phyloP scores from a whole-genome alignment of 108 stramenopile genomes.

The Fistulifera solaris region DNA sequence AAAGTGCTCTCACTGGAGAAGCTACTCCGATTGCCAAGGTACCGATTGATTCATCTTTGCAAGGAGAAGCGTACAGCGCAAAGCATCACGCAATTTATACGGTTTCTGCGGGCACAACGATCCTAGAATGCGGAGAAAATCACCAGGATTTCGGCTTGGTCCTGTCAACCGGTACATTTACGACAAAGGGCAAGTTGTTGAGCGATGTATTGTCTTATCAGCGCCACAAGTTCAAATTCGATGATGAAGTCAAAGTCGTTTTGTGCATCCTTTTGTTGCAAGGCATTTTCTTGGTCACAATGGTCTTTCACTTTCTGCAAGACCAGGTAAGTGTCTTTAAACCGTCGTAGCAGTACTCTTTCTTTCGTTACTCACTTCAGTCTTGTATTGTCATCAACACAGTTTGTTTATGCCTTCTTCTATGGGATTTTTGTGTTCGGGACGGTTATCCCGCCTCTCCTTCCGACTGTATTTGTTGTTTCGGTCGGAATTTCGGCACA shows the following conservation, averaged over 20 bases:
- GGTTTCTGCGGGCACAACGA: conserved; percentile 50
- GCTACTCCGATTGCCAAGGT: conserved; percentile 45
- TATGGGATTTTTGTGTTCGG: conserved; percentile 34
- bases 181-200: conserved; percentile 50
- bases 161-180: conserved; percentile 44
- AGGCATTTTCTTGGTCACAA: conserved; percentile 29
- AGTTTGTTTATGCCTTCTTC: conserved; percentile 37
- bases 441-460: conserved; percentile 37
- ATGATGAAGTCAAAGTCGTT: conserved; percentile 47
- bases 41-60: conserved; percentile 25
- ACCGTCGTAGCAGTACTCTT: no score
- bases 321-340: conserved; percentile 18
- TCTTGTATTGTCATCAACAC: no score
- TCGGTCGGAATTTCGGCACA: conserved; percentile 50
- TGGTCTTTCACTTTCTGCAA: conserved; percentile 29
- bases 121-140: conserved; percentile 30
- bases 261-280: conserved; percentile 34
- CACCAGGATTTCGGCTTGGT: conserved; percentile 35
- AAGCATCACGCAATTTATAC: conserved; percentile 37
- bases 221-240: conserved; percentile 62
- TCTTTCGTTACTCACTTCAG: no score
- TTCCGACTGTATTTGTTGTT: conserved; percentile 63
- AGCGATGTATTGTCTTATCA: conserved; percentile 49
- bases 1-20: conserved; percentile 59
- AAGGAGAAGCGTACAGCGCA: conserved; percentile 15